These are phyloP conservation scores for Collybiopsis luxurians DNA, from an alignment of 768 basidiomycete species.

Conservation along the genomic window DNA sequence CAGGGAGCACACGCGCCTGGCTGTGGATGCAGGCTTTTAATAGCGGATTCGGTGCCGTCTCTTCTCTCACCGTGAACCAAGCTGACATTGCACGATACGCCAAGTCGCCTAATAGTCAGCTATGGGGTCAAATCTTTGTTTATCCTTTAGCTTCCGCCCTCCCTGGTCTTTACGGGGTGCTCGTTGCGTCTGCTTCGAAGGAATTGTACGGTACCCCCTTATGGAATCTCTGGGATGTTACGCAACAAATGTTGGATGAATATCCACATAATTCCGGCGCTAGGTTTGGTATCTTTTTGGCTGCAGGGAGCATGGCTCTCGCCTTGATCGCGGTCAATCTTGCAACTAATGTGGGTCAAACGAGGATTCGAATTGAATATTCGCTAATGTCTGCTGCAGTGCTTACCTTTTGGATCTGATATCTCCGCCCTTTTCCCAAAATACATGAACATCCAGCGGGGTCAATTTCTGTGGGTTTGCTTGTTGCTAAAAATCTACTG, in stretches of 20 bases:
- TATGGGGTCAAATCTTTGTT: conserved; percentile 12
- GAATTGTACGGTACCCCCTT: conserved; percentile 8
- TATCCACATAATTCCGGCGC: conserved; percentile 9
- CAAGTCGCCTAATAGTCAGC: conserved; percentile 7
- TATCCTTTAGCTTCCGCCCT: conserved; percentile 11
- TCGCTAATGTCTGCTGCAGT: neutral
- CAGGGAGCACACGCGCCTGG: conserved; percentile 4
- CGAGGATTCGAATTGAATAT: neutral
- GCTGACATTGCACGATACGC: conserved; percentile 13
- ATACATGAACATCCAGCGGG: conserved; percentile 15
- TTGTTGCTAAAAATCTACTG: too few species aligned
- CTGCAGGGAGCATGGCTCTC: conserved; percentile 11
- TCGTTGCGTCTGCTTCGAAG: conserved; percentile 10
- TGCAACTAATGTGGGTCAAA: conserved; percentile 8
- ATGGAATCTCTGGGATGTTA: conserved; percentile 14
- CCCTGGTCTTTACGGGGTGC: conserved; percentile 9
- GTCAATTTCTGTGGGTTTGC: conserved; percentile 11
- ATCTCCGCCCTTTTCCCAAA: conserved; percentile 13
- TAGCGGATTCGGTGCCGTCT: conserved; percentile 9
- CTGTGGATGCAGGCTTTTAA: conserved; percentile 12
- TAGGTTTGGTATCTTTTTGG: conserved; percentile 9
- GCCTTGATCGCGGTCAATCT: conserved; percentile 12
- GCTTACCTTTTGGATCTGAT: conserved; percentile 14
- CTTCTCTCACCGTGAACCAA: conserved; percentile 11
- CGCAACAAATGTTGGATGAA: conserved; percentile 9